These are phyloP conservation scores for Ascomycota sp. DNA, from an alignment of 2,329 filamentous ascomycete species.

Conservation along the genomic window DNA sequence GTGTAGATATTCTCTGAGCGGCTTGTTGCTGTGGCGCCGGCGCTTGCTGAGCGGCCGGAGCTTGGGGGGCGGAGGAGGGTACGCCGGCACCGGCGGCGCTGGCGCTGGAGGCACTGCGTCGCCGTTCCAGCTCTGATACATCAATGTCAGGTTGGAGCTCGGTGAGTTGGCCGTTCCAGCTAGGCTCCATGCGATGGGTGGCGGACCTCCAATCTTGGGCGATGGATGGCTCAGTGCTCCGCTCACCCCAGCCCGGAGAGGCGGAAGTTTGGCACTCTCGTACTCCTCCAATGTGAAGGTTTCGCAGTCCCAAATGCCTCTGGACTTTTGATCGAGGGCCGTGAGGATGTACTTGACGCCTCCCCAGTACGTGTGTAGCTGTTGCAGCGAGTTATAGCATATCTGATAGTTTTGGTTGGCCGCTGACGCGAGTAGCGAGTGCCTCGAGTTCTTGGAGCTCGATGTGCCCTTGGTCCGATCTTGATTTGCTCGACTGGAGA, in stretches of 20 bases:
- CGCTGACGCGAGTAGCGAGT: slow-evolving; percentile 58
- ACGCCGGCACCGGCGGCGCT: too few species aligned
- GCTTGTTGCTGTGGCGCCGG: slow-evolving; percentile 1
- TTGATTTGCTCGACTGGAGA: too few species aligned
- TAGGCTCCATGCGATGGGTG: slow-evolving; percentile 62
- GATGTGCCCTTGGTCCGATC: slow-evolving; percentile 3
- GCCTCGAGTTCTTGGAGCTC: slow-evolving; percentile 36
- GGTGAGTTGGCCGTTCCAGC: slow-evolving; percentile 74
- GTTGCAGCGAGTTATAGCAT: slow-evolving; percentile 66
- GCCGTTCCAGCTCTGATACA: slow-evolving; percentile 39
- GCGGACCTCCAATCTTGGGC: slow-evolving; percentile 20
- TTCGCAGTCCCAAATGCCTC: slow-evolving; percentile 64
- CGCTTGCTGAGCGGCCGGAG: too few species aligned
- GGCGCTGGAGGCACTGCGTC: slow-evolving; percentile 1
- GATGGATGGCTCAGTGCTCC: slow-evolving; percentile 25
- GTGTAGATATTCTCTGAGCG: slow-evolving; percentile 4
- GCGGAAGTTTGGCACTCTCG: slow-evolving; percentile 41
- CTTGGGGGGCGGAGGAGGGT: too few species aligned
- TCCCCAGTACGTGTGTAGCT: slow-evolving; percentile 70
- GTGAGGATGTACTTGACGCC: slow-evolving; percentile 75
- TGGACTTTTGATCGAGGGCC: slow-evolving; percentile 69
- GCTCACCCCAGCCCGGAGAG: slow-evolving; percentile 15
- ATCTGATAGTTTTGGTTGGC: slow-evolving; percentile 75
- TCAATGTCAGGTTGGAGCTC: slow-evolving; percentile 61
- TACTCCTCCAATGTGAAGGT: slow-evolving; percentile 54